Conservation (phyloP, 805 yeast species). For the Schizosaccharomyces octosporus region DNA sequence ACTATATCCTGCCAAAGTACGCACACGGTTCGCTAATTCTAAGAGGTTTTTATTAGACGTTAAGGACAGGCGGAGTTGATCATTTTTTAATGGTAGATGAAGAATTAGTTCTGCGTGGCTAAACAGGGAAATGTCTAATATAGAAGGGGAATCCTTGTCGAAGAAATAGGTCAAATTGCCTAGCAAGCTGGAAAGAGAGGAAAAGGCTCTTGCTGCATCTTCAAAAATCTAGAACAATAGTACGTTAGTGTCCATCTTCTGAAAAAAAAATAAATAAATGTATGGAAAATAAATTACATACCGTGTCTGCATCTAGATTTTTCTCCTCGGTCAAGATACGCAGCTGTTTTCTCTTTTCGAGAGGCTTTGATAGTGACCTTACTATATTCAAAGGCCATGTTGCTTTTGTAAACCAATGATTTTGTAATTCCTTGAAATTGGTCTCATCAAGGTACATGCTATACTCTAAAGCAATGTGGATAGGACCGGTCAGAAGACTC, state of each 20-base stretch:
- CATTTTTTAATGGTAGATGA: not conserved
- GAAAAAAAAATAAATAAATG: not conserved
- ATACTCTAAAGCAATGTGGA: not conserved
- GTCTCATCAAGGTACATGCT: not conserved
- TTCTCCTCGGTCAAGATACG: not conserved
- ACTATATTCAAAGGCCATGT: not conserved
- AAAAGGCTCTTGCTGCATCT: not conserved
- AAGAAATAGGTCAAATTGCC: not conserved
- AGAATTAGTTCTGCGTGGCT: not conserved
- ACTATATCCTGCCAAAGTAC: not conserved
- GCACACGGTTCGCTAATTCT: not conserved
- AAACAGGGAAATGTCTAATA: not conserved
- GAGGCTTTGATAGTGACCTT: not conserved
- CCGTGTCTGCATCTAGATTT: not conserved
- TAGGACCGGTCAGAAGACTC: not conserved
- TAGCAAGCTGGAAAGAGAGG: conserved; percentile 10
- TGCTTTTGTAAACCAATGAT: not conserved
- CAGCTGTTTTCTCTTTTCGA: not conserved
- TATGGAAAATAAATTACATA: not conserved
- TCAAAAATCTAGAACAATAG: not conserved
- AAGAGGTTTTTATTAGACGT: not conserved
- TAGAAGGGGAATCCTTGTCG: not conserved
- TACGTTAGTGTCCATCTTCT: no score
- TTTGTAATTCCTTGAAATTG: not conserved
- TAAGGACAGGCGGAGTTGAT: not conserved